These are phyloP conservation scores for Amoeboaphelidium protococcarum DNA, from an alignment of 371 early-diverging fungal species.

Conservation along the genomic window DNA sequence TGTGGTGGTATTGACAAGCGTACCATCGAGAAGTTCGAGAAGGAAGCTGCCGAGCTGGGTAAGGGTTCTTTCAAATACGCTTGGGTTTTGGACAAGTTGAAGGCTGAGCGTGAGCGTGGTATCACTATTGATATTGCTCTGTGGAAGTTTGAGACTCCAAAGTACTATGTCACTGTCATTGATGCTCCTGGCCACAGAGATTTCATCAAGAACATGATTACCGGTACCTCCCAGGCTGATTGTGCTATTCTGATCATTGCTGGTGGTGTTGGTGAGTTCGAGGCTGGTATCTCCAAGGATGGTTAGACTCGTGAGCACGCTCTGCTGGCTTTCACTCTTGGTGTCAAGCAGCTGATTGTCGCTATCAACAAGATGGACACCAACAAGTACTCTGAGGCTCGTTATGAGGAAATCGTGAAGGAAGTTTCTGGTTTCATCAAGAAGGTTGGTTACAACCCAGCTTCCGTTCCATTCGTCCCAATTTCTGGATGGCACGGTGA, in stretches of 20 bases:
- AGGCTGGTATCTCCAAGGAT: constrained; percentile 95
- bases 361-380: constrained; percentile 99
- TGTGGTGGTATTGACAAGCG: constrained; percentile 93
- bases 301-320: constrained; percentile 99
- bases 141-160: constrained; percentile 91
- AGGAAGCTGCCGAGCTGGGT: constrained; percentile 93
- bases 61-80: constrained; percentile 92
- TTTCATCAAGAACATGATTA: constrained; percentile 99
- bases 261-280: constrained; percentile 88
- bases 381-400: constrained; percentile 74
- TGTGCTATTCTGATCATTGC: constrained; percentile 91
- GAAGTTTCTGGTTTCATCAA: constrained; percentile 75
- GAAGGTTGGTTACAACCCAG: constrained; percentile 70
- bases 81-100: constrained; percentile 87
- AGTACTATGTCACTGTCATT: constrained; percentile 79
- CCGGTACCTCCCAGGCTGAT: constrained; percentile 88
- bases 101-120: constrained; percentile 92
- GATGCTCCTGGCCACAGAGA: constrained; percentile 98
- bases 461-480: constrained; percentile 74
- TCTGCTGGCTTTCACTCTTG: constrained; percentile 83
- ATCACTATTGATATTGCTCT: constrained; percentile 90
- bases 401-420: constrained; percentile 79
- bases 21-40: constrained; percentile 97
- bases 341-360: constrained; percentile 89
- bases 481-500: constrained; percentile 94